Percentiles rank a stretch among this genome's conserved stretches.
These are phyloP conservation scores for Plantago major DNA, from an alignment of 257 asterid species.

Conservation along the genomic window DNA sequence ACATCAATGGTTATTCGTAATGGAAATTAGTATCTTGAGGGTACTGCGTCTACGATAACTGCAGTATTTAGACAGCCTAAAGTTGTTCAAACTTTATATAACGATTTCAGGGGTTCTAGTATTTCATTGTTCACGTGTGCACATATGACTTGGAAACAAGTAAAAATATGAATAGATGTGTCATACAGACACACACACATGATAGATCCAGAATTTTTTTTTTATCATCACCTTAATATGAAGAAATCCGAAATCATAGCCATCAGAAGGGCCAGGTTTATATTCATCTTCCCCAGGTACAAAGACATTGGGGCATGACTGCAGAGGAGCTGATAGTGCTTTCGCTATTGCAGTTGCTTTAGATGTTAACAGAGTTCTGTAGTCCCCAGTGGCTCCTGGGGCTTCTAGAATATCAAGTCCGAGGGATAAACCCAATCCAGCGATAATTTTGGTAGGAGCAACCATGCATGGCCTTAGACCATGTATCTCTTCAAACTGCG, in stretches of 20 bases:
- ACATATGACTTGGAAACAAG: not conserved
- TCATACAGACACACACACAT: not conserved
- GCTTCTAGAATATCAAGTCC: constrained; percentile 97
- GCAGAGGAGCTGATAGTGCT: constrained; percentile 79
- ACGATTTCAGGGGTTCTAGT: no score
- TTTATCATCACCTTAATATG: constrained; percentile 81
- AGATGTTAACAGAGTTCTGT: constrained; percentile 81
- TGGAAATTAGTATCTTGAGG: no score
- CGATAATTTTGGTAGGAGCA: constrained; percentile 95
- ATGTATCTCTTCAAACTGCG: constrained; percentile 66
- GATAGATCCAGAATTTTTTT: not conserved
- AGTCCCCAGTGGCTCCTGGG: constrained; percentile 97
- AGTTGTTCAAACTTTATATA: no score
- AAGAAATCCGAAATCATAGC: constrained; percentile 94
- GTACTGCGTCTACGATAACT: no score
- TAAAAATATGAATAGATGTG: not conserved
- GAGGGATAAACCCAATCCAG: constrained; percentile 94
- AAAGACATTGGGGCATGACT: constrained; percentile 64
- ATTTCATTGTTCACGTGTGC: no score
- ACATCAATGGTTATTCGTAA: no score
- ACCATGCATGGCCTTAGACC: constrained; percentile 93
- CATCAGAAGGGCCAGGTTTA: constrained; percentile 67
- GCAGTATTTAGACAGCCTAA: no score
- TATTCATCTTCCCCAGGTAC: constrained; percentile 93
- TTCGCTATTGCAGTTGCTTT: constrained; percentile 83